These are phyloP conservation scores for Cryptococcus neoformans DNA, from an alignment of 1,284 basidiomycete genomes.

Conservation along the genomic window DNA sequence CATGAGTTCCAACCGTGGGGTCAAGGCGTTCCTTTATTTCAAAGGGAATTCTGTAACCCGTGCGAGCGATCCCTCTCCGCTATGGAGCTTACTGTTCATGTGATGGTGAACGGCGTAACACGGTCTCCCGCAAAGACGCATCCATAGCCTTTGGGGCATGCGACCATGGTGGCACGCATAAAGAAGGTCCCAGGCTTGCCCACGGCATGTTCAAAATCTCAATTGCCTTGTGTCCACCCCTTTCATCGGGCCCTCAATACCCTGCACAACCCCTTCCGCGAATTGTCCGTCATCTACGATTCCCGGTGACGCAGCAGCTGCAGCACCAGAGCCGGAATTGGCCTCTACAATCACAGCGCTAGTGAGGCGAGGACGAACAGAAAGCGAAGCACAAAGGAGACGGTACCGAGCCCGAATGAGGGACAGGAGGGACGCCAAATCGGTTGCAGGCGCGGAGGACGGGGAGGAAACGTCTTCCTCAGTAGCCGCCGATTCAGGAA, in stretches of 20 bases:
- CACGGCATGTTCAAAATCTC: constrained; percentile 27
- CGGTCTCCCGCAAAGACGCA: no score
- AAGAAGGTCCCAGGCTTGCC: neutral
- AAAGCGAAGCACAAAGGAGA: constrained; percentile 77
- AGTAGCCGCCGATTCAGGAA: neutral
- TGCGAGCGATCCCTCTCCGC: no score
- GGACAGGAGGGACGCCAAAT: constrained; percentile 67
- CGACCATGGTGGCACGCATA: no score
- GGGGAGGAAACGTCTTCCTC: neutral
- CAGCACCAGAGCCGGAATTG: constrained; percentile 8
- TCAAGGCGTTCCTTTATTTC: no score
- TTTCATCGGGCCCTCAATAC: constrained; percentile 47
- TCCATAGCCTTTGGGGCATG: no score
- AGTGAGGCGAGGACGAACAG: constrained; percentile 59
- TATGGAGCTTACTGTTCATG: no score
- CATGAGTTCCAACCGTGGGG: no score
- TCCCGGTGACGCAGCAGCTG: constrained; percentile 20
- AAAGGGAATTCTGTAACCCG: no score
- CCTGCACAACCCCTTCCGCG: constrained; percentile 26
- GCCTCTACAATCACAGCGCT: constrained; percentile 21
- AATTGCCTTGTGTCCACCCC: constrained; percentile 46
- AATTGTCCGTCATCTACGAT: neutral
- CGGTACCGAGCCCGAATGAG: constrained; percentile 87
- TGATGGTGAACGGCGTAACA: no score
- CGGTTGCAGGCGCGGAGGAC: constrained; percentile 32